phyloP scores from a whole-genome alignment of 2,329 filamentous ascomycete species.

The Beauveria varroae region DNA sequence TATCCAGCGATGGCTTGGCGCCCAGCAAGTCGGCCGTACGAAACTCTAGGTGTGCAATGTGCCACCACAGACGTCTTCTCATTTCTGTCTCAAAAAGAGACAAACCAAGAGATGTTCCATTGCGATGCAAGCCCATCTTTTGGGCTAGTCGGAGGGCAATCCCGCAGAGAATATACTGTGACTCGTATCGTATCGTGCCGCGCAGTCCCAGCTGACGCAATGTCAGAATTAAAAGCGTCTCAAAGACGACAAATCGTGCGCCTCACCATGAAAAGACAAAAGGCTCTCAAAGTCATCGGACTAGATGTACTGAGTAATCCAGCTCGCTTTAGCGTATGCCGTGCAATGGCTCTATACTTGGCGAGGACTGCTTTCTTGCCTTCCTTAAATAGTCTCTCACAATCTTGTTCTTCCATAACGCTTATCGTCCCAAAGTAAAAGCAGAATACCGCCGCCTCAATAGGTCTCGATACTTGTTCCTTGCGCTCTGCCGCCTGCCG shows the following conservation, averaged over 20 bases:
- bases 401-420: conserved; percentile 21
- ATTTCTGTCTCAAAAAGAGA: conserved; percentile 10
- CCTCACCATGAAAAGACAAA: conserved; percentile 27
- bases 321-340: conserved; percentile 27
- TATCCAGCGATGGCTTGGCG: conserved; percentile 3
- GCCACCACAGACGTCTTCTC: conserved; percentile 10
- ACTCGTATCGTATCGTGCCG: conserved; percentile 4
- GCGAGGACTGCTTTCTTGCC: conserved; percentile 21
- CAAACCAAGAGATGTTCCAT: background rate
- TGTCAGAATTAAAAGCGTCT: background rate
- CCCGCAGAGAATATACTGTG: conserved; percentile 11
- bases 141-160: conserved; percentile 31
- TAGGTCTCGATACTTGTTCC: conserved; percentile 27
- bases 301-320: conserved; percentile 29
- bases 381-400: conserved; percentile 21
- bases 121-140: conserved; percentile 19
- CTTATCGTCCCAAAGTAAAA: conserved; percentile 30
- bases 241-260: background rate
- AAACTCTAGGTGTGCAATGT: conserved; percentile 9
- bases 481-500: conserved; percentile 1
- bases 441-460: conserved; percentile 29
- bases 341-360: conserved; percentile 23
- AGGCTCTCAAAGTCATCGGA: conserved; percentile 28
- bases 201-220: conserved; percentile 10
- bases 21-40: conserved; percentile 7